phyloP scores from a whole-genome alignment of 768 basidiomycete genomes.

The Mycena haematopus region DNA sequence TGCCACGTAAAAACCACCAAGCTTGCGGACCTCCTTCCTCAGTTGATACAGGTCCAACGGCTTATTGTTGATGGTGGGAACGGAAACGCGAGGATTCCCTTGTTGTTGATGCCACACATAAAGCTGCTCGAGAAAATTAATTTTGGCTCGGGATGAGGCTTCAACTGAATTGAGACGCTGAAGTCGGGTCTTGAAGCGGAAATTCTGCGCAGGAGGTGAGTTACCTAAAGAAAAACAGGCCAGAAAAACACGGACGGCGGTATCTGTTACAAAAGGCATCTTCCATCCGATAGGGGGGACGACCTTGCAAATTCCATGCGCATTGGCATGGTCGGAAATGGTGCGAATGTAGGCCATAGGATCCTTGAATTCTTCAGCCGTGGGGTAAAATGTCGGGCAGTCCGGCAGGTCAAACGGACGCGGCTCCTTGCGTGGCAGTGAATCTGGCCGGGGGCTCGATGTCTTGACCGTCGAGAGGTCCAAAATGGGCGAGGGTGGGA shows the following conservation, averaged over 20 bases:
- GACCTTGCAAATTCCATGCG: conserved; percentile 94
- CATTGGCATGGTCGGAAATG: conserved; percentile 71
- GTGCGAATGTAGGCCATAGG: conserved; percentile 92
- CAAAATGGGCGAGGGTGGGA: conserved; percentile 66
- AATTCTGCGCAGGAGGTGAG: conserved; percentile 56
- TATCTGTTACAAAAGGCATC: conserved; percentile 95
- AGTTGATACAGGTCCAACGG: conserved; percentile 93
- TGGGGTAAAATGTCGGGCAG: conserved; percentile 90
- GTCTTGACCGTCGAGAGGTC: conserved; percentile 80
- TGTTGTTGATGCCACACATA: conserved; percentile 97
- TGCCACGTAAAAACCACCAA: conserved; percentile 90
- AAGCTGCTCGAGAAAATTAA: conserved; percentile 97
- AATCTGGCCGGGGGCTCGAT: conserved; percentile 52
- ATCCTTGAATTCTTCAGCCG: conserved; percentile 90
- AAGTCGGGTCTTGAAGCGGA: conserved; percentile 94
- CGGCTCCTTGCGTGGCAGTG: conserved; percentile 45
- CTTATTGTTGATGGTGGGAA: conserved; percentile 93
- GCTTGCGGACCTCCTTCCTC: conserved; percentile 87
- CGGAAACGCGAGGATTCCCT: conserved; percentile 87
- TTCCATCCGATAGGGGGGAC: conserved; percentile 93
- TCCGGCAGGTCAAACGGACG: conserved; percentile 89
- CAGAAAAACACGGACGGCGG: conserved; percentile 69
- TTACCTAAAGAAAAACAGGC: conserved; percentile 43
- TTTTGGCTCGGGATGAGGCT: conserved; percentile 93
- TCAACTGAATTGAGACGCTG: conserved; percentile 97